Evolutionary conservation across 2,329 filamentous ascomycete species (phyloP).

Genomic region (Fusarium sp.): DNA sequence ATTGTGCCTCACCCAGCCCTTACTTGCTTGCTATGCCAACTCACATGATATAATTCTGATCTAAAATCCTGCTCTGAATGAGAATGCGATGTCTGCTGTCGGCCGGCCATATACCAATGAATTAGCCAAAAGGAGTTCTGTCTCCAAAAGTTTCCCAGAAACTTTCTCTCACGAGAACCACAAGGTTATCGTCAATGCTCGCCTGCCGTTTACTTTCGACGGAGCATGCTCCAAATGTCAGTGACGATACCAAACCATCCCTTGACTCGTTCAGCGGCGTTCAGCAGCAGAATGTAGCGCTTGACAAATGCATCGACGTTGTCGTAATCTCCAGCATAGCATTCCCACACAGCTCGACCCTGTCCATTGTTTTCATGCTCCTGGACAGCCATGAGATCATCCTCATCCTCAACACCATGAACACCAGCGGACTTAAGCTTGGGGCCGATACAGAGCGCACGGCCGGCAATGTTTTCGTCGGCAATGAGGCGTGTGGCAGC

Average conservation of each 20-base stretch:
- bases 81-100: neutral
- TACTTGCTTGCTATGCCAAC: neutral
- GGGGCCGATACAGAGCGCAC: slow-evolving; percentile 68
- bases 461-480: slow-evolving; percentile 66
- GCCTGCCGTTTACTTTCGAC: slow-evolving; percentile 33
- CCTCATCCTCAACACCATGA: slow-evolving; percentile 50
- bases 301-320: slow-evolving; percentile 66
- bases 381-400: slow-evolving; percentile 36
- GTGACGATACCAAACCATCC: slow-evolving; percentile 65
- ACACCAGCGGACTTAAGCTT: slow-evolving; percentile 52
- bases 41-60: neutral
- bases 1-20: neutral
- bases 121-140: neutral
- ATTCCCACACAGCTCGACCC: slow-evolving; percentile 67
- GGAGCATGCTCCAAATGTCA: slow-evolving; percentile 43
- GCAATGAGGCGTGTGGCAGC: slow-evolving; percentile 71
- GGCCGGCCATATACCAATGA: neutral
- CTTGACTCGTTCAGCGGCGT: slow-evolving; percentile 59
- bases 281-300: slow-evolving; percentile 65
- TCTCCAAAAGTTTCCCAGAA: neutral
- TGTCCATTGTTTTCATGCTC: slow-evolving; percentile 53
- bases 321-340: slow-evolving; percentile 68
- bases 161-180: neutral
- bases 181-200: neutral
- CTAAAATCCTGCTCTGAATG: neutral